phyloP scores from a whole-genome alignment of 345 rosid genomes.

The Ailanthus altissimus region DNA sequence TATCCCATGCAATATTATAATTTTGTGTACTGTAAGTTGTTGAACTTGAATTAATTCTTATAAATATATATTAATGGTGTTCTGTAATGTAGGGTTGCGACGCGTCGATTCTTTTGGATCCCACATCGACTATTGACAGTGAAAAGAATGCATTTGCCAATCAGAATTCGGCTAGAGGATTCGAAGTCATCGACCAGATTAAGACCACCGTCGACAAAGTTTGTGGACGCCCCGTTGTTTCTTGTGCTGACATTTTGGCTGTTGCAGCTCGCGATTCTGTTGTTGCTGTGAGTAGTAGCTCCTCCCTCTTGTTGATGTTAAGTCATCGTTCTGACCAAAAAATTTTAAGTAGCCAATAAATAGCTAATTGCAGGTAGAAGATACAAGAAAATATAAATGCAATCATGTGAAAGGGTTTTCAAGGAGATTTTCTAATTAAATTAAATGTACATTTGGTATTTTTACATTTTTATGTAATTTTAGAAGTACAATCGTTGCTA shows the following conservation, averaged over 20 bases:
- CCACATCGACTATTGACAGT: slow-evolving; percentile 45
- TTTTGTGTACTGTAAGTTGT: too few relatives aligned
- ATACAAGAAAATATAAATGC: too few relatives aligned
- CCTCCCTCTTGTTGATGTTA: too few relatives aligned
- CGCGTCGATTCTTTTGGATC: slow-evolving; percentile 62
- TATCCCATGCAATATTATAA: not conserved
- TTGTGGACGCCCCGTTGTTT: slow-evolving; percentile 52
- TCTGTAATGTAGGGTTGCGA: slow-evolving; percentile 58
- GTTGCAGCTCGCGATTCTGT: slow-evolving; percentile 66
- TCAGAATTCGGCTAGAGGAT: slow-evolving; percentile 49
- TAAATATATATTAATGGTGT: too few relatives aligned
- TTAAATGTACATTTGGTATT: too few relatives aligned
- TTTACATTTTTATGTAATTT: too few relatives aligned
- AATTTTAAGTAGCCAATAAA: too few relatives aligned
- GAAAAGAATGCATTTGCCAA: slow-evolving; percentile 53
- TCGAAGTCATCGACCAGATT: slow-evolving; percentile 59
- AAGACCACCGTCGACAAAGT: slow-evolving; percentile 52
- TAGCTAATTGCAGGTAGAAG: too few relatives aligned
- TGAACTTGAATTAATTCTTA: too few relatives aligned
- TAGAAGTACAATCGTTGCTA: too few relatives aligned
- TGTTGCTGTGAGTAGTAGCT: slow-evolving; percentile 39
- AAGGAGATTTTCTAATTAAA: too few relatives aligned
- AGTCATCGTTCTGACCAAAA: not conserved
- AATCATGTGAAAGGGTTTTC: too few relatives aligned
- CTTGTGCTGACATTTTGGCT: slow-evolving; percentile 66